Evolutionary conservation across 805 yeast species (phyloP), one percentile per base, ranked within the genome.

Genomic region (Saturnispora kantuleensis): DNA sequence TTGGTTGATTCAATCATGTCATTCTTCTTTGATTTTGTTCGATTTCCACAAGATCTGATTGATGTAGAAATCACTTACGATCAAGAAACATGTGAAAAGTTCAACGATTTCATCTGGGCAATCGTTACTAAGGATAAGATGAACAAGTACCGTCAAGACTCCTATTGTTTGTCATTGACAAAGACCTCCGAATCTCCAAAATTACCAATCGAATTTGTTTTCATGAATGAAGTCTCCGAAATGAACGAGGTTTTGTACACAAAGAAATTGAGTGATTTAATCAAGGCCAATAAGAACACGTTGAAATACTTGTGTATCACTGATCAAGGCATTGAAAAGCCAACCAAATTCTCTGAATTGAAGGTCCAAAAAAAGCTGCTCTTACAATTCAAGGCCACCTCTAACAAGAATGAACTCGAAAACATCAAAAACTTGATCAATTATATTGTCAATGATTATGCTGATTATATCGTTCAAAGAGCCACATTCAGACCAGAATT

Each of bases 211-310:
- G 77, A 83, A 51, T 84, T 73, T 58, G 95, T 86, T 26, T 86
- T 77, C 66, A 89, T 93, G 97, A 71, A 84, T 54, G 99, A 93
- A 70, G 77, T 77, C 46, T 72, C 79, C 49, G 97, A 90, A 61
- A 71, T 85, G 67, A 87, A 81, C 52, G 86, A 78, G 5, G 67
- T 76, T 47, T 66, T 84, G 42, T 70, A 73, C 52, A 71, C 78
- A 42, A 66, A 68, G 26, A 74, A 73, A 49, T 70, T 81, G 43
- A 64, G 67, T 28, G 68, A 68, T 30, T 65, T 76, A 29, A 58
- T 78, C 47, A 50, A 56, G 11, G 41, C 48, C 11, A 49, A 56
- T 33, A 68, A 66, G 26, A 56, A 67, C 5, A 65, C 76, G 48
- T 65, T 93, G 56, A 77, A 79, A 57, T 83, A 62, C 57, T 59